Percentiles rank a stretch among this genome's conserved stretches.
These are phyloP conservation scores for Petunia secreta DNA, from an alignment of 257 asterid species.

Conservation along the genomic window DNA sequence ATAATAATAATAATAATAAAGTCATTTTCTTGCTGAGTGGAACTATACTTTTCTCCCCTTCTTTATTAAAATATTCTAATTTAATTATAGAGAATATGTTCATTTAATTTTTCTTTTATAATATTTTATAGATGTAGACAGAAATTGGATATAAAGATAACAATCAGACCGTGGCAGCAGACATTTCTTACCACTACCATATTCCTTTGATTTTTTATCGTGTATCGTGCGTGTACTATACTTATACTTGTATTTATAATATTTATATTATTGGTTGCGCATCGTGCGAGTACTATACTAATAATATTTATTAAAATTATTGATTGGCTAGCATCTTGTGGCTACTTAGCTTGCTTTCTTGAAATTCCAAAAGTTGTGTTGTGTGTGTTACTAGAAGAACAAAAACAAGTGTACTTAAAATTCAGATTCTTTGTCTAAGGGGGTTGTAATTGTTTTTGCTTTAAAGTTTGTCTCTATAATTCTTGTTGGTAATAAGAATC, in stretches of 20 bases:
- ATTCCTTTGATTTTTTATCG: slow-evolving; percentile 71
- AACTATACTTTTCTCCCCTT: slow-evolving; percentile 35
- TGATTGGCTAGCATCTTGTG: too few species aligned
- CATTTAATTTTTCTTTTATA: slow-evolving; percentile 28
- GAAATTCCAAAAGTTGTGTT: slow-evolving; percentile 30
- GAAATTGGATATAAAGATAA: slow-evolving; percentile 74
- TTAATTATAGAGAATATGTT: slow-evolving; percentile 9
- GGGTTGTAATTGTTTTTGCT: not conserved
- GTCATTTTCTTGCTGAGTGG: slow-evolving; percentile 33
- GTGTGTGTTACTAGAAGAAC: not conserved
- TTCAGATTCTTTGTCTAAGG: not conserved
- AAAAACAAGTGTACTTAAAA: not conserved
- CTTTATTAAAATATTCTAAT: not conserved
- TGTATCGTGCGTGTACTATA: too few species aligned
- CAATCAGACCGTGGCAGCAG: slow-evolving; percentile 68
- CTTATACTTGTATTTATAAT: too few species aligned
- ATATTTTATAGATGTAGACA: slow-evolving; percentile 53
- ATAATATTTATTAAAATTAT: too few species aligned
- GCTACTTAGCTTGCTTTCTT: not conserved
- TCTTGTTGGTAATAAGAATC: slow-evolving; percentile 37
- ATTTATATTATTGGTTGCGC: too few species aligned
- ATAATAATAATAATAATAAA: too few species aligned
- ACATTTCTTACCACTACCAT: slow-evolving; percentile 77
- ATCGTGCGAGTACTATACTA: too few species aligned
- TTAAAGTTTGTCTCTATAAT: slow-evolving; percentile 28